Base-by-base conservation (phyloP, 768 basidiomycete species). In the Leccinum olivaceopallidum region DNA sequence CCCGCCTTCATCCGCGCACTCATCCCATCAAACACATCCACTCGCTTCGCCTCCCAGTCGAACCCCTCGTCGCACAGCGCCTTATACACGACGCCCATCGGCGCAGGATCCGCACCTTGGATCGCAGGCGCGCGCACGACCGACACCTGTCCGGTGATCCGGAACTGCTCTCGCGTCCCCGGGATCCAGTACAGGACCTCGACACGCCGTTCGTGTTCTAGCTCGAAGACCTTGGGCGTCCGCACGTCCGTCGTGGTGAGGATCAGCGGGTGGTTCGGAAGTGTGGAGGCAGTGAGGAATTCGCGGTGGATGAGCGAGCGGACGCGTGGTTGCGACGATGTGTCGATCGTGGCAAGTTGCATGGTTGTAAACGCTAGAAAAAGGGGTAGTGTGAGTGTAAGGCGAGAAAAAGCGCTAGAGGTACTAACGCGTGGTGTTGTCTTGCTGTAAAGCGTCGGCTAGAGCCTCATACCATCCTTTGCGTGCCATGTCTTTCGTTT, bases 151-250 rank as follows among this genome's bases (percentile, higher is more conserved):
- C 87, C 92, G 1, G 77, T 61, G 67, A 95, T 75, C 52, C 94
- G 86, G 69, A 87, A 93, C 67, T 95, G 93, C 69, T 90, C 86
- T 56, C 80, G 72, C 0, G 84, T 80, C 26, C 82, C 80, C 34
- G 82, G 79, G 56, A 87, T 81, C 90, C 91, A 95, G 86, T 89
- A 94, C 12, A 80, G 83, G 49, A 88, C 64, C 70, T 94, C 88
- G 61, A 87, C 81, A 16, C 51, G 10, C 6, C 6, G 34, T 48
- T 77, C 71, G 10, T 79, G 67, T 58, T 78, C 78, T 52, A 92
- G 75, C 64, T 92, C 86, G 1, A 72, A 52, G 39, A 84, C 80
- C 66, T 94, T 94, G 22, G 85, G 85, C 2, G 85, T 80, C 28
- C 92, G 88, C 51, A 87, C 70, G 75, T 93, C 92, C 53, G 91